Percentiles rank a stretch among this genome's conserved stretches.
Conservation (phyloP, 768 basidiomycete species). For the Rhodosporidiobolus sp. region DNA sequence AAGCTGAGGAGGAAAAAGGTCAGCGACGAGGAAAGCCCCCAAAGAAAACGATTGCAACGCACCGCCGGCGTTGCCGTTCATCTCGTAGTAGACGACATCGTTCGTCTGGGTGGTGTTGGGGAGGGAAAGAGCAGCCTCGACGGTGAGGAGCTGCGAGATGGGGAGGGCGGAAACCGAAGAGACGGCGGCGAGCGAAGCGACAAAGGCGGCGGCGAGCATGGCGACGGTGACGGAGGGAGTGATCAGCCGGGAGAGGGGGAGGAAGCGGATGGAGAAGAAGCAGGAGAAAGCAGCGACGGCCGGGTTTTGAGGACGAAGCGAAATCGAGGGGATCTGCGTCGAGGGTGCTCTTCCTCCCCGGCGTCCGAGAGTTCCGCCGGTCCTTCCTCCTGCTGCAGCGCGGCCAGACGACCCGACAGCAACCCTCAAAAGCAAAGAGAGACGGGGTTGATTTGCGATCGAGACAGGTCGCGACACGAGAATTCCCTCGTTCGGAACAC, state of each 20-base stretch:
- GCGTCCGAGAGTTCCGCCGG: too few species aligned
- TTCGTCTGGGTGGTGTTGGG: constrained; percentile 34
- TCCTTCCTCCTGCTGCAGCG: too few species aligned
- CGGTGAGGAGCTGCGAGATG: constrained; percentile 42
- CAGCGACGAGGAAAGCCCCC: not conserved
- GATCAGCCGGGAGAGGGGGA: not conserved
- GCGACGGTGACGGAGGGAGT: not conserved
- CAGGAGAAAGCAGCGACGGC: not conserved
- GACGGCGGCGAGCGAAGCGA: constrained; percentile 4
- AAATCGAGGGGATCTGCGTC: too few species aligned
- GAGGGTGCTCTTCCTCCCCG: too few species aligned
- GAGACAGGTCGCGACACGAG: too few species aligned
- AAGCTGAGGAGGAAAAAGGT: constrained; percentile 53
- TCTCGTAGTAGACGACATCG: constrained; percentile 20
- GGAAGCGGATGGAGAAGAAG: constrained; percentile 1
- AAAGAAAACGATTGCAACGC: not conserved
- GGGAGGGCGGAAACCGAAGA: constrained; percentile 44
- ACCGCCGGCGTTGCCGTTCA: not conserved
- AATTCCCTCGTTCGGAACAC: too few species aligned
- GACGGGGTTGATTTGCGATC: too few species aligned
- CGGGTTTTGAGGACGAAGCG: not conserved
- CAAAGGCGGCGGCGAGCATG: constrained; percentile 6
- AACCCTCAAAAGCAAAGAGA: too few species aligned
- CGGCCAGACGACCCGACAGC: too few species aligned
- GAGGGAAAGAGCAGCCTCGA: constrained; percentile 10